These are phyloP conservation scores for Aspergillus egyptiacus DNA, from an alignment of 495 filamentous ascomycete genomes.

Conservation along the genomic window DNA sequence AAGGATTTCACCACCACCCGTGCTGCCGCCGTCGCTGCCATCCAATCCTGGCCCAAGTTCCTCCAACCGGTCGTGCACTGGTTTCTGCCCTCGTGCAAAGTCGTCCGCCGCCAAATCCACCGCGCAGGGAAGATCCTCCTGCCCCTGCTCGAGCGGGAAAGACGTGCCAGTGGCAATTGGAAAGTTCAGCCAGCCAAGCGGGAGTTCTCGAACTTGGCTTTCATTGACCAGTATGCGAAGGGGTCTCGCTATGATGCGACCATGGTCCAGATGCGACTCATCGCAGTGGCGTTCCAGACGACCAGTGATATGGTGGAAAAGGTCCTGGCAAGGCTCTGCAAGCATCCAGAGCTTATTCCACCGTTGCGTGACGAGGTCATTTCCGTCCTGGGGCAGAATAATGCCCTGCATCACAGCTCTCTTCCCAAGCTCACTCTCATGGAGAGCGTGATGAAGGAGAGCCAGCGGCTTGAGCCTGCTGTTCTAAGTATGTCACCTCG, in stretches of 20 bases:
- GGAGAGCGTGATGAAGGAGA: slow-evolving; percentile 18
- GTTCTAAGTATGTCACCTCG: slow-evolving; percentile 1
- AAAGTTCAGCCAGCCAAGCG: background rate
- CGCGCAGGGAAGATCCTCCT: slow-evolving; percentile 6
- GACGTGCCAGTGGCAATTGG: too few relatives aligned
- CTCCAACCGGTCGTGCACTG: slow-evolving; percentile 10
- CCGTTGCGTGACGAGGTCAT: slow-evolving; percentile 7
- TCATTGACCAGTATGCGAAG: too few relatives aligned
- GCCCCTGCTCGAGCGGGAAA: too few relatives aligned
- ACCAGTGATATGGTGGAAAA: slow-evolving; percentile 7
- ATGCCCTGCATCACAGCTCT: background rate
- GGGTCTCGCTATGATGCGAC: slow-evolving; percentile 1
- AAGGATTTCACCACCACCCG: too few relatives aligned
- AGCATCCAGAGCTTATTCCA: slow-evolving; percentile 4
- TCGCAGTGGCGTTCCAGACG: slow-evolving; percentile 9
- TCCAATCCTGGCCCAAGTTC: too few relatives aligned
- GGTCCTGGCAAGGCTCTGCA: background rate
- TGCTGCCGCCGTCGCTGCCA: too few relatives aligned
- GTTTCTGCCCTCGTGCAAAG: slow-evolving; percentile 9
- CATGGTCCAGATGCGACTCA: background rate
- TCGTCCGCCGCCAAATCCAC: too few relatives aligned
- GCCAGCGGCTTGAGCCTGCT: slow-evolving; percentile 10
- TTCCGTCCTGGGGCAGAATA: background rate
- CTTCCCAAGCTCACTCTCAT: slow-evolving; percentile 12
- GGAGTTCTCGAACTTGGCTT: too few relatives aligned